A percentile compares a stretch with the other conserved stretches of the same genome.
These are phyloP conservation scores for Takakia lepidozioides DNA, from an alignment of 225 moss, liverwort and hornwort species.

Conservation along the genomic window DNA sequence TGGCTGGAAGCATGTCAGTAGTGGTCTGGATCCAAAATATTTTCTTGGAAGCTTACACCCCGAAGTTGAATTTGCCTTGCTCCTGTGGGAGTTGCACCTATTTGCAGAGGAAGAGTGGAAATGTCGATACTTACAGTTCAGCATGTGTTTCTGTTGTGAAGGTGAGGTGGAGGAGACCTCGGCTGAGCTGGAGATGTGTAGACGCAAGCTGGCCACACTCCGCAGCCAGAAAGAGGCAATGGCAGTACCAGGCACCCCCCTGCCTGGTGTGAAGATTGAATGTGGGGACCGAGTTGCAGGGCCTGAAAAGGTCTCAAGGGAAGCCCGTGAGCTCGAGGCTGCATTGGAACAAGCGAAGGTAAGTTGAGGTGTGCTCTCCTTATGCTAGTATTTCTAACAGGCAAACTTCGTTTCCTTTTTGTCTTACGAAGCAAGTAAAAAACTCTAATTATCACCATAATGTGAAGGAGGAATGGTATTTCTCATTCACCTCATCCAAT, in stretches of 20 bases:
- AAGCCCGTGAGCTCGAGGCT: slow-evolving; percentile 59
- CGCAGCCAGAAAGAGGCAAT: slow-evolving; percentile 66
- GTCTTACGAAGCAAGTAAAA: too few relatives aligned
- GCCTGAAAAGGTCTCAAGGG: slow-evolving; percentile 46
- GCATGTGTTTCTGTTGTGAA: slow-evolving; percentile 20
- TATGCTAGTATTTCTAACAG: too few relatives aligned
- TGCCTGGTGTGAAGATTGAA: slow-evolving; percentile 53
- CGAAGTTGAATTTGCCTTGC: neutral
- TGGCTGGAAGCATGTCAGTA: too few relatives aligned
- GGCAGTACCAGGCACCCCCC: slow-evolving; percentile 63
- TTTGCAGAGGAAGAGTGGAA: too few relatives aligned
- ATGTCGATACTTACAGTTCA: too few relatives aligned
- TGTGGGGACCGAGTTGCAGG: slow-evolving; percentile 32
- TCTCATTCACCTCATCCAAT: too few relatives aligned
- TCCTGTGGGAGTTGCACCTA: too few relatives aligned
- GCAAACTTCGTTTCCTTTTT: too few relatives aligned
- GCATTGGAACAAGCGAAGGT: slow-evolving; percentile 88
- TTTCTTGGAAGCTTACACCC: neutral
- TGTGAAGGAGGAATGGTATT: too few relatives aligned
- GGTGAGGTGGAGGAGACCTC: slow-evolving; percentile 87
- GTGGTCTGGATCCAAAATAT: neutral
- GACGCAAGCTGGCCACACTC: slow-evolving; percentile 69
- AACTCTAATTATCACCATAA: too few relatives aligned
- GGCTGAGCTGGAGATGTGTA: slow-evolving; percentile 65
- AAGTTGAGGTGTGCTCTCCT: too few relatives aligned